Evolutionary conservation across 2,329 filamentous ascomycete species (phyloP), one percentile per base, ranked within the genome.

Genomic region (Alternaria brassicicola): DNA sequence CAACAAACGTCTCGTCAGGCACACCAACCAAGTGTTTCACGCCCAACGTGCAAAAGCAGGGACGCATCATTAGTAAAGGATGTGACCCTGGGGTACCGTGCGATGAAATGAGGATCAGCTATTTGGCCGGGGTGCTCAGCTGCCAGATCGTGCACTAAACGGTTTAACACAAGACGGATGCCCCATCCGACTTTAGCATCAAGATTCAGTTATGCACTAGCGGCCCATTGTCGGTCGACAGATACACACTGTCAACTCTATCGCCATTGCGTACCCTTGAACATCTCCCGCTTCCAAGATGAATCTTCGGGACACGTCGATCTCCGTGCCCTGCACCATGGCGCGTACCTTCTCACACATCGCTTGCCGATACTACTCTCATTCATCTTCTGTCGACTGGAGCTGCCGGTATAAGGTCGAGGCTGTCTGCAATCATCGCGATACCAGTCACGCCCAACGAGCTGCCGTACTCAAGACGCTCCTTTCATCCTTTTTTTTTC

Each of bases 251-350:
- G 36, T 23, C 43, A 48, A 46, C 42, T 31, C 53, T 41, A 45
- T 25, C 28, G 36, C 26, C 51, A 45, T 57, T 30, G 43, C 33
- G 35, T 42, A 57, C 43, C 50, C 30, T 54, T 41, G 55, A 30
- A 46, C 50, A 38, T 48, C 35, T 57, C 50, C 55, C 50, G 36
- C 52, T 33, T 57, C 19, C 23, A 57, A 54, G 50, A 43, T 38
- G 43, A 35, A 30, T 35, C 42, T 41, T 39, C 42, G 35, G 28
- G 23, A 47, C 13, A 51, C 19, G 21, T 41, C 48, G 48, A 51
- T 51, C 48, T 25, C 28, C 17, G 28, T 28, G 31, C 48, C 43
- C 48, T 51, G 48, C 48, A 51, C 25, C 35, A 31, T 51, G 48
- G 36, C 50, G 33, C 26, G 21, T 33, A 48, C 43, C 43, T 25